Base-by-base conservation (phyloP, 495 filamentous ascomycete species). In the Cenococcum geophilum region DNA sequence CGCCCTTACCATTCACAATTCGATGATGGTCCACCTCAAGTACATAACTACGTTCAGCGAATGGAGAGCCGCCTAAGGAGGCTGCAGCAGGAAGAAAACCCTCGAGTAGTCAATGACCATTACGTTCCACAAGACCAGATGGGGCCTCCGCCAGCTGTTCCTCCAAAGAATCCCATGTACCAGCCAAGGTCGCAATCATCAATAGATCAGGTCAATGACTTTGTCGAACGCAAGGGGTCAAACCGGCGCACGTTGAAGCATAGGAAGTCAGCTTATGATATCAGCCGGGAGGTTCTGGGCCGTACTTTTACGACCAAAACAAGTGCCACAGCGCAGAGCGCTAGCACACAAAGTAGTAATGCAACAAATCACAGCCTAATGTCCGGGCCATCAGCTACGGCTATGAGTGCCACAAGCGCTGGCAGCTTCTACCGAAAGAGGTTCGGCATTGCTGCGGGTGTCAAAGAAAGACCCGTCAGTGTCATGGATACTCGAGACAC, bases 371-470 rank as follows among this genome's bases (percentile, higher is more conserved):
- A 84, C 59, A 96, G 89, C 70, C 66, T 97, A 37, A 96, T 97
- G 93, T 96, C 91, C 72, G 93, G 91, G 8, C 76, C 81, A 34
- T 97, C 92, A 48, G 95, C 95, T 1, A 87, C 91, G 16, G 92
- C 82, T 1, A 88, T 97, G 71, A 96, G 91, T 71, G 89, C 92
- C 42, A 97, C 95, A 0, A 97, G 92, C 72, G 93, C 93, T 16
- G 95, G 92, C 48, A 96, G 91, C 72, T 82, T 92, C 34, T 91
- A 89, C 23, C 81, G 93, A 51, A 84, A 86, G 73, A 89, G 82
- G 68, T 64, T 68, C 18, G 66, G 62, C 9, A 47, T 71, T 3
- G 63, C 61, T 23, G 62, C 16, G 74, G 64, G 37, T 70, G 70
- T 63, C 69, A 71, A 23, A 76, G 72, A 75, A 36, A 70, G 82